These are phyloP conservation scores for Striga hermonthica DNA, from an alignment of 305 asterid genomes.

Conservation along the genomic window DNA sequence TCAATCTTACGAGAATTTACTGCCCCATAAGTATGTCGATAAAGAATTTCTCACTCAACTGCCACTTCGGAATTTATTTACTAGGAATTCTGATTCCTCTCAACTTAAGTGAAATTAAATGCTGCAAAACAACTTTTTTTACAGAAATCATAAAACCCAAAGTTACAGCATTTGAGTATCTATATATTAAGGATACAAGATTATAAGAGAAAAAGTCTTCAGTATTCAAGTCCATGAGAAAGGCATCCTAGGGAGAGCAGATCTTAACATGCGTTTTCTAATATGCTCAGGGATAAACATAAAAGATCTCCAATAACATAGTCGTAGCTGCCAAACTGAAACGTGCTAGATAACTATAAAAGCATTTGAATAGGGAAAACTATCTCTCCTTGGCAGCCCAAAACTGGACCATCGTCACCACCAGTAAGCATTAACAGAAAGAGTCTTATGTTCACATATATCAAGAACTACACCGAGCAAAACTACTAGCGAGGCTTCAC, in stretches of 20 bases:
- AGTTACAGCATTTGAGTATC: neutral
- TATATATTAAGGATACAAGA: neutral
- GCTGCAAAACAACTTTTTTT: constrained; percentile 9
- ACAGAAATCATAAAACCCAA: neutral
- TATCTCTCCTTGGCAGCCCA: neutral
- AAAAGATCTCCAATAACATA: constrained; percentile 1
- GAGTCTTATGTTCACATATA: constrained; percentile 2
- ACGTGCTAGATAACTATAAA: neutral
- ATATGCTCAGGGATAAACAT: constrained; percentile 11
- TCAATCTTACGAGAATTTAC: neutral
- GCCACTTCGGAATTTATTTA: constrained; percentile 1
- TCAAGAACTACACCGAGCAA: constrained; percentile 16
- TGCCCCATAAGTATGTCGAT: neutral
- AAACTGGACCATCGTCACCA: neutral
- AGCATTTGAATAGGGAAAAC: constrained; percentile 3
- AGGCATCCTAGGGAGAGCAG: neutral
- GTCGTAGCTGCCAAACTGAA: constrained; percentile 3
- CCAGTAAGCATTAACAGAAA: neutral
- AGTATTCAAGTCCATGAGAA: neutral
- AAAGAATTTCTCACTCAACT: neutral
- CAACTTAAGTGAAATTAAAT: neutral
- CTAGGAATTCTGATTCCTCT: neutral
- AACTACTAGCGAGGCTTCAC: constrained; percentile 1
- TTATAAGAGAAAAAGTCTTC: neutral
- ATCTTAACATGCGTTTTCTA: constrained; percentile 5